Conservation (phyloP, 208 protist genomes). For the Trypanosoma scelopori region DNA sequence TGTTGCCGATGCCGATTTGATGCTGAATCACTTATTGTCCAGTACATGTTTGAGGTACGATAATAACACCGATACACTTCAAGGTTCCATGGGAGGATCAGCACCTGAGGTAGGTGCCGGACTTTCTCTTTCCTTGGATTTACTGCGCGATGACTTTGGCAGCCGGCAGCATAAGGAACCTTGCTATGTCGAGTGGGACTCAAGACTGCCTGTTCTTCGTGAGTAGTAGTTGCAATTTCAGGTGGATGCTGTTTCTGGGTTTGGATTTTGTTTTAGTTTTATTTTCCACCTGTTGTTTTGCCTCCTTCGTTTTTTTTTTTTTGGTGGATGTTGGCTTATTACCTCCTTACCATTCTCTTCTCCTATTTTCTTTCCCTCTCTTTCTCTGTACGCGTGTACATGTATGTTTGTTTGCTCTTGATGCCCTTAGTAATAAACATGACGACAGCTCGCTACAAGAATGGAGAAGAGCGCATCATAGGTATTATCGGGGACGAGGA, state of each 20-base stretch:
- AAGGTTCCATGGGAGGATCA: not conserved
- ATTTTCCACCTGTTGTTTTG: too few species aligned
- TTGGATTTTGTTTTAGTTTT: not conserved
- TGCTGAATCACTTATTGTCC: constrained; percentile 20
- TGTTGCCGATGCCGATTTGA: constrained; percentile 25
- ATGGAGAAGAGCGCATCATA: constrained; percentile 80
- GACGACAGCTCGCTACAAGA: constrained; percentile 48
- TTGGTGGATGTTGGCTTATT: too few species aligned
- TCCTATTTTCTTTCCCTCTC: too few species aligned
- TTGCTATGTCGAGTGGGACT: constrained; percentile 18
- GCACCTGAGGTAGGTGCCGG: not conserved
- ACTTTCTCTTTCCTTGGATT: constrained; percentile 16
- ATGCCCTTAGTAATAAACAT: constrained; percentile 3
- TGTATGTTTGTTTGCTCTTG: constrained; percentile 3
- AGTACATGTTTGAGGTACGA: constrained; percentile 21
- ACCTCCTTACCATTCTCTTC: too few species aligned
- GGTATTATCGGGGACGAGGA: constrained; percentile 95
- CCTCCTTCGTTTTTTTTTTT: constrained; percentile 3
- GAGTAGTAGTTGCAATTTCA: constrained; percentile 5
- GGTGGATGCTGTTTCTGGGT: not conserved
- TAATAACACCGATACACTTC: constrained; percentile 14
- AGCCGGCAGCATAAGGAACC: constrained; percentile 11
- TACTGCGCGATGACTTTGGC: constrained; percentile 31
- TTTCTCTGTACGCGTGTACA: not conserved
- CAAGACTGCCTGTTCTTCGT: constrained; percentile 14